Percentiles rank a stretch among this genome's conserved stretches.
These are phyloP conservation scores for Cydonia oblonga DNA, from an alignment of 331 rosid genomes.

Conservation along the genomic window DNA sequence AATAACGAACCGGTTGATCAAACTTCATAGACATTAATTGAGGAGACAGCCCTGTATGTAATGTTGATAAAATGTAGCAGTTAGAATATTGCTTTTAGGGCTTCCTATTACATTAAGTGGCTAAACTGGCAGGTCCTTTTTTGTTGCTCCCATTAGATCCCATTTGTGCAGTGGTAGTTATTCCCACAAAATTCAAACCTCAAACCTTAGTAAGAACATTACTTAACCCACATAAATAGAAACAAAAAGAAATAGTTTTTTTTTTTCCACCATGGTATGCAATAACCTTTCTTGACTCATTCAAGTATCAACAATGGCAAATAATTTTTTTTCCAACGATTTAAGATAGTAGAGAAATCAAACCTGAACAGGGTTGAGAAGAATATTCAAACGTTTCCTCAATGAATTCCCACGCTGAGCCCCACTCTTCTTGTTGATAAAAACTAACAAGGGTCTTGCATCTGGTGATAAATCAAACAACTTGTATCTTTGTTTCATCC, in stretches of 20 bases:
- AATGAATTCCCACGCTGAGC: constrained; percentile 96
- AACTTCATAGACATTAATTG: neutral
- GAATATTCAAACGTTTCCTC: constrained; percentile 67
- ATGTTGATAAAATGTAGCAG: neutral
- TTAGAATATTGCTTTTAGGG: neutral
- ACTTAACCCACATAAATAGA: neutral
- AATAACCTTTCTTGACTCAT: neutral
- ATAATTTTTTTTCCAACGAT: neutral
- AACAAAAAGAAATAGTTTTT: too few species aligned
- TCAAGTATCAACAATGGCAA: neutral
- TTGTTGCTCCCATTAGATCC: neutral
- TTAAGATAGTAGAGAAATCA: constrained; percentile 23
- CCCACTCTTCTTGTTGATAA: constrained; percentile 96
- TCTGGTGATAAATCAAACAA: constrained; percentile 75
- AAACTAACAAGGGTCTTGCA: constrained; percentile 88
- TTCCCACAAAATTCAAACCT: neutral
- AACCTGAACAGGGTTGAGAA: constrained; percentile 91
- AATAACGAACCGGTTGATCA: neutral
- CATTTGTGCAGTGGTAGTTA: neutral
- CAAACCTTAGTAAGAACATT: neutral
- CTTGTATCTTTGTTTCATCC: constrained; percentile 61
- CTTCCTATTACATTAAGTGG: neutral
- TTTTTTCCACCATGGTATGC: neutral
- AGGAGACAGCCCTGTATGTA: neutral
- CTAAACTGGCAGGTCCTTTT: neutral